phyloP scores from a whole-genome alignment of 2,329 filamentous ascomycete species.

The Neonectria sp. region DNA sequence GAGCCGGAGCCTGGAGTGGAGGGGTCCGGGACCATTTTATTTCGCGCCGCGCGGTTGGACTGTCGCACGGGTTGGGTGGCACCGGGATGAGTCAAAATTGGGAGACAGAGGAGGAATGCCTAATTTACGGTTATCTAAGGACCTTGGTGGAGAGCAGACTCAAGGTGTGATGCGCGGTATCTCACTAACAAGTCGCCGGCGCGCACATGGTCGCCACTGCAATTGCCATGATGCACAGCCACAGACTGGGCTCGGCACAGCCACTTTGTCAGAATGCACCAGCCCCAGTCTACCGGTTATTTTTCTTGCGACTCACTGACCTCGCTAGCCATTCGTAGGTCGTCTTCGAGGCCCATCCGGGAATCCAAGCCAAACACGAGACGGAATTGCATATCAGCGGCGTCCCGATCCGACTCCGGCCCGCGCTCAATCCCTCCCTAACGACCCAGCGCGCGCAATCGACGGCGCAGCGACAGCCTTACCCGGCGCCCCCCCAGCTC shows the following conservation, averaged over 20 bases:
- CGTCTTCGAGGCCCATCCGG: conserved; percentile 11
- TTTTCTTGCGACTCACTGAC: conserved; percentile 19
- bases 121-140: conserved; percentile 8
- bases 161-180: conserved; percentile 22
- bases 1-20: conserved; percentile 22
- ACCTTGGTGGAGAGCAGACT: background rate
- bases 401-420: background rate
- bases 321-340: background rate
- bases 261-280: background rate
- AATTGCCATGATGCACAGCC: conserved; percentile 16
- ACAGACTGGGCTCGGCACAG: conserved; percentile 12
- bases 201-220: conserved; percentile 10
- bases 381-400: background rate
- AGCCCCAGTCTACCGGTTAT: background rate
- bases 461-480: background rate
- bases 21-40: conserved; percentile 26
- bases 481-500: background rate
- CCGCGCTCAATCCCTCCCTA: background rate
- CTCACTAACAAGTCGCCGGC: conserved; percentile 20
- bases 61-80: conserved; percentile 18
- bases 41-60: conserved; percentile 33
- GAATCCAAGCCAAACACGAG: conserved; percentile 2
- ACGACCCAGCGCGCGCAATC: background rate
- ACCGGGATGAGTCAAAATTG: conserved; percentile 20
- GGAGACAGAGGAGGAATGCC: conserved; percentile 14